These are phyloP conservation scores for Podospora pseudopauciseta DNA, from an alignment of 495 filamentous ascomycete genomes.

Conservation along the genomic window DNA sequence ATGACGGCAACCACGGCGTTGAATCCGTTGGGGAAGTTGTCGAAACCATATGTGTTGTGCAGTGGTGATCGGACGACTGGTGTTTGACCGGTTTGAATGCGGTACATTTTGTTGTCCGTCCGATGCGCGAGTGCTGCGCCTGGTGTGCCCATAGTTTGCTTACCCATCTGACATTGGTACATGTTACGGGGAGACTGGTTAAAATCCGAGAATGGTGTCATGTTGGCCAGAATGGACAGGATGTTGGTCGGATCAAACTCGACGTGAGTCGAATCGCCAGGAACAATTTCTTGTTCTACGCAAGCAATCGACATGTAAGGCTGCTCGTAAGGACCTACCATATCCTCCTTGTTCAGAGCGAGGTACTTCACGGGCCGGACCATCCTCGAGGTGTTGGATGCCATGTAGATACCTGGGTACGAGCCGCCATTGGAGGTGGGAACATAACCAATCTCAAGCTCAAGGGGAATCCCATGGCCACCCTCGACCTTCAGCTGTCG, in stretches of 20 bases:
- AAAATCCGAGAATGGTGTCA: slow-evolving; percentile 98
- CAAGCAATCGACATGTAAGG: slow-evolving; percentile 98
- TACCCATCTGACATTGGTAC: slow-evolving; percentile 99
- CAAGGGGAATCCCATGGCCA: slow-evolving; percentile 72
- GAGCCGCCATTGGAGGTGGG: slow-evolving; percentile 83
- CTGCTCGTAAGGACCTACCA: slow-evolving; percentile 89
- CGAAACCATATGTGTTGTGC: slow-evolving; percentile 92
- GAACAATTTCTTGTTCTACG: slow-evolving; percentile 74
- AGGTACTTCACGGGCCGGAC: slow-evolving; percentile 89
- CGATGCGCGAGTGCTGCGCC: slow-evolving; percentile 80
- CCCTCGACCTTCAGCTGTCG: slow-evolving; percentile 95
- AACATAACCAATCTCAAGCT: slow-evolving; percentile 88
- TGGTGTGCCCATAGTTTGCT: slow-evolving; percentile 98
- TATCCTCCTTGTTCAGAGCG: slow-evolving; percentile 76
- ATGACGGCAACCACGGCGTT: slow-evolving; percentile 97
- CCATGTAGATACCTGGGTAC: slow-evolving; percentile 94
- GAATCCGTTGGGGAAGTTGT: slow-evolving; percentile 97
- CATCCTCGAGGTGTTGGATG: slow-evolving; percentile 79
- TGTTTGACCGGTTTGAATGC: slow-evolving; percentile 91
- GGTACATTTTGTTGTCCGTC: slow-evolving; percentile 96
- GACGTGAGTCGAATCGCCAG: slow-evolving; percentile 85
- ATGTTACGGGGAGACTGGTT: slow-evolving; percentile 99
- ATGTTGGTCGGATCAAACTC: slow-evolving; percentile 96
- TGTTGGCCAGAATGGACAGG: slow-evolving; percentile 94
- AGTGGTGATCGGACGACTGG: slow-evolving; percentile 88